Evolutionary conservation across 768 basidiomycete genomes (phyloP).

Genomic region (Hebeloma cylindrosporum): DNA sequence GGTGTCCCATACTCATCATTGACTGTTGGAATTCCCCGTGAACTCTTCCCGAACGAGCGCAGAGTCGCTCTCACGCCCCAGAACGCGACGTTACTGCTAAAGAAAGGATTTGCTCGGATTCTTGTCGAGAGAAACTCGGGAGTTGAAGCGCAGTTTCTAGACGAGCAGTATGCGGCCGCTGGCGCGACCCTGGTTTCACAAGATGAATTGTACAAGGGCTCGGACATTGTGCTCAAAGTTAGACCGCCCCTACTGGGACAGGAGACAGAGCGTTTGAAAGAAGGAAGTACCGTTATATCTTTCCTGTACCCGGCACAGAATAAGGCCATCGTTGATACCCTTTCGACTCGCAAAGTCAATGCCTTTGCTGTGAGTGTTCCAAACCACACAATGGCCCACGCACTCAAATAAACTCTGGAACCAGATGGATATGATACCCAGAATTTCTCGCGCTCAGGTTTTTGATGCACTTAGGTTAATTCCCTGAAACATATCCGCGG

Average conservation of each 20-base stretch:
- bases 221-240: slow-evolving; percentile 87
- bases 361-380: slow-evolving; percentile 58
- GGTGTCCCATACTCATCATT: slow-evolving; percentile 68
- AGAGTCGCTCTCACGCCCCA: slow-evolving; percentile 82
- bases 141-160: slow-evolving; percentile 70
- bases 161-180: slow-evolving; percentile 76
- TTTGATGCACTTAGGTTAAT: slow-evolving; percentile 83
- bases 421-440: slow-evolving; percentile 87
- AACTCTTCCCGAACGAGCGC: slow-evolving; percentile 75
- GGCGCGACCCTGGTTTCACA: slow-evolving; percentile 77
- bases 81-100: slow-evolving; percentile 69
- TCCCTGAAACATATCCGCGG: slow-evolving; percentile 1
- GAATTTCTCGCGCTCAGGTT: slow-evolving; percentile 87
- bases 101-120: slow-evolving; percentile 79
- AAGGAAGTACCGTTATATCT: slow-evolving; percentile 79
- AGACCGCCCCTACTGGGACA: slow-evolving; percentile 66
- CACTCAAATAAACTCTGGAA: not conserved
- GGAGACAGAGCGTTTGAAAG: slow-evolving; percentile 62
- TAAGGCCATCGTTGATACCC: slow-evolving; percentile 65
- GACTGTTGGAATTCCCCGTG: slow-evolving; percentile 74
- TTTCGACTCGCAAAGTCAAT: slow-evolving; percentile 66
- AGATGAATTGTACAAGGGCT: slow-evolving; percentile 62
- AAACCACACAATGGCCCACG: not conserved
- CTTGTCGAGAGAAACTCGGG: slow-evolving; percentile 77
- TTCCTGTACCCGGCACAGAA: slow-evolving; percentile 86